Evolutionary conservation across 176 grass and related monocot genomes (phyloP), one percentile per base, ranked within the genome.

Genomic region (Juncus inflexus): DNA sequence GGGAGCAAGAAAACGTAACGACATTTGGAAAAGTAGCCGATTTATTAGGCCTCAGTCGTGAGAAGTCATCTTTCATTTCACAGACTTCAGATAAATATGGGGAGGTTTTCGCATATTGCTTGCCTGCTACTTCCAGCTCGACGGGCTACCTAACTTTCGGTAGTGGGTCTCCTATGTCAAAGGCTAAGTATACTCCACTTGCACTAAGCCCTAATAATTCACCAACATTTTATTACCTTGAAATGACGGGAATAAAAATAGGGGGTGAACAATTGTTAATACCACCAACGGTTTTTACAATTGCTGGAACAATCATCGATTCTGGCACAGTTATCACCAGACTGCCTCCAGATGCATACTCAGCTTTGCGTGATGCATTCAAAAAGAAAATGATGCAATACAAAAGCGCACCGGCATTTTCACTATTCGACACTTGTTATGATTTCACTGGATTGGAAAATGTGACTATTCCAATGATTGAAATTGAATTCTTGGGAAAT

Each of bases 81-180:
- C 82, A 85, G 15, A 41, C 42, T 2, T 9, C 40, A 5, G 35
- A 1, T 0, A 28, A 4, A 12, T 62, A 56, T 45, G 42, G 41
- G 41, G 28, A 43, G 7, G 64, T 10, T 7, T 85, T 85, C 77
- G 69, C 77, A 10, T 85, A 80, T 71, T 80, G 82, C 71, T 60
- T 85, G 8, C 82, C 82, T 0, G 9, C 37, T 14, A 43, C 43
- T 4, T 19, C 41, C 12, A 67, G 52, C 61, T 61, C 82, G 12
- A 55, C 53, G 8, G 82, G 82, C 0, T 85, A 66, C 64, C 68
- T 85, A 58, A 35, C 47, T 9, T 5, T 85, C 19, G 55, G 70
- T 36, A 9, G 9, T 0, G 9, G 40, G 9, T 12, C 3, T 4
- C 47, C n/a, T 0, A 40, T 19, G 3, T 37, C 42, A 16, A 65